Evolutionary conservation across 2,329 filamentous ascomycete species (phyloP), one percentile per base, ranked within the genome.

Genomic region (Epichloe bromicola): DNA sequence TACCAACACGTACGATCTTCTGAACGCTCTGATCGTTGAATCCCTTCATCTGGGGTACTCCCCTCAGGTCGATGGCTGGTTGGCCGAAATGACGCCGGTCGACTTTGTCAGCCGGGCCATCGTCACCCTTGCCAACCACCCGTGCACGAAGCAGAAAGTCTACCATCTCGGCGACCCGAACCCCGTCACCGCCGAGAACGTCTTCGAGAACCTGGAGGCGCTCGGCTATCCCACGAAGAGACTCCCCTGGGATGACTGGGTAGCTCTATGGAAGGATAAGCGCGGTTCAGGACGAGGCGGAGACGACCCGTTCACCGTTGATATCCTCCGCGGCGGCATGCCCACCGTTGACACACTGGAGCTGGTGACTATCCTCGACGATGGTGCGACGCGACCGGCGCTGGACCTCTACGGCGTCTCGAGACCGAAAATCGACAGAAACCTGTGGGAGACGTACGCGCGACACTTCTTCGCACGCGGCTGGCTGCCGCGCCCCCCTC

Each of bases 21-120:
- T 91, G 44, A 87, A 83, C 49, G 86, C 86, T 0, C 64, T 91
- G 51, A 75, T 90, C 26, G 83, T 89, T 1, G 86, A 90, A 62
- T 89, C 86, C 0, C 74, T 90, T 38, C 80, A 85, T 49, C 73
- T 90, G 3, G 85, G 85, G 5, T 77, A 78, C 57, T 78, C 78
- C 1, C 86, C 86, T 0, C 75, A 86, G 49, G 80, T 89, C 4
- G 74, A 83, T 47, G 81, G 81, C 41, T 91, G 86, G 86, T 79
- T 82, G 47, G 78, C 85, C 1, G 86, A 91, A 67, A 90, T 90
- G 86, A 89, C 86, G 0, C 86, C 86, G 0, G 86, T 88, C 14
- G 86, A 91, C 65, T 89, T 87, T 59, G 85, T 89, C 53, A 86
- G 82, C 67, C 81, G 80, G 55, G 80, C 85, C 4, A 86, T 91